Conservation (phyloP, 352 stramenopile genomes). For the Phytophthora pistaciae region DNA sequence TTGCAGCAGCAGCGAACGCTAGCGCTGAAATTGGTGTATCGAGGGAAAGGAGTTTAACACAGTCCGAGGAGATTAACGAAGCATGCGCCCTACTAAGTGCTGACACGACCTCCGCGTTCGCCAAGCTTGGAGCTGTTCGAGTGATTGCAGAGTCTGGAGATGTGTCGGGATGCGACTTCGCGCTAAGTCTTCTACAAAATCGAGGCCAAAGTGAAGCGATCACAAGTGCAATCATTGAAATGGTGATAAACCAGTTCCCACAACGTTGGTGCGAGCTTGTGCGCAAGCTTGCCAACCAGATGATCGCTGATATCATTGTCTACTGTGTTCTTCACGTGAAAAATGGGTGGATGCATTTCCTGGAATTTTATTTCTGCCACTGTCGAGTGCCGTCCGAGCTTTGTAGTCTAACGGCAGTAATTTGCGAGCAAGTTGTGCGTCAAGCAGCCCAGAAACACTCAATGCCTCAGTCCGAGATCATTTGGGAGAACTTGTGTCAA, state of each 20-base stretch:
- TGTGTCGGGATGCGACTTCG: conserved; percentile 59
- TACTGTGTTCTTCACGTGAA: conserved; percentile 78
- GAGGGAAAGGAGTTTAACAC: conserved; percentile 26
- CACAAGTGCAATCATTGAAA: conserved; percentile 58
- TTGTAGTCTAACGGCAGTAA: conserved; percentile 44
- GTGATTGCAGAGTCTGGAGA: conserved; percentile 55
- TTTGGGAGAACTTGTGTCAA: conserved; percentile 87
- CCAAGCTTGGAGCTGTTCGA: conserved; percentile 68
- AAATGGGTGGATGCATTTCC: conserved; percentile 85
- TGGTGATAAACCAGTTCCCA: conserved; percentile 62
- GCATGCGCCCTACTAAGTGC: conserved; percentile 65
- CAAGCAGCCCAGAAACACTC: conserved; percentile 34
- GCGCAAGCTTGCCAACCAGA: conserved; percentile 56
- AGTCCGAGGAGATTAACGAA: conserved; percentile 58
- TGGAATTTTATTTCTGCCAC: conserved; percentile 83
- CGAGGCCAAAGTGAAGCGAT: conserved; percentile 46
- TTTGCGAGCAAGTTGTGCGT: conserved; percentile 54
- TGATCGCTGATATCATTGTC: conserved; percentile 74
- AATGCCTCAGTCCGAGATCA: conserved; percentile 40
- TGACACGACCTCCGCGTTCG: conserved; percentile 43
- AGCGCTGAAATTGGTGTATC: conserved; percentile 9
- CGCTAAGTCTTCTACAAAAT: conserved; percentile 66
- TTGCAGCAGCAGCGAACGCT: conserved; percentile 18
- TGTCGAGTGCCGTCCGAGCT: conserved; percentile 52
- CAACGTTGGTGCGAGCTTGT: conserved; percentile 54